These are phyloP conservation scores for Carex kokanica DNA, from an alignment of 176 grass and related monocot species.

Conservation along the genomic window DNA sequence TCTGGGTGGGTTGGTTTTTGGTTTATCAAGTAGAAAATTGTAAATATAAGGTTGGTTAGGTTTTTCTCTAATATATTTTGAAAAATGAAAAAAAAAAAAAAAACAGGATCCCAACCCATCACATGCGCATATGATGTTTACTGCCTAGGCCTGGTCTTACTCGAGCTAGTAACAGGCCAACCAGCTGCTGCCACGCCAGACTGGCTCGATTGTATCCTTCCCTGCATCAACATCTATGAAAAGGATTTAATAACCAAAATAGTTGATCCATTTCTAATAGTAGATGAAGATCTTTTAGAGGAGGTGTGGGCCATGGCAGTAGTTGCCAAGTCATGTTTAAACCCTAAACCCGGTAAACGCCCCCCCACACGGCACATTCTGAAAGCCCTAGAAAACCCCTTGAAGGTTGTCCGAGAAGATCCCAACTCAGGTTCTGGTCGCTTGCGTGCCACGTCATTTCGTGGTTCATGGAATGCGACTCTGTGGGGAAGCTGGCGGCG, in stretches of 20 bases:
- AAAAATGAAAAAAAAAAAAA: slow-evolving; percentile 5
- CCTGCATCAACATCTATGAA: slow-evolving; percentile 75
- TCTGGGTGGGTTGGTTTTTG: background rate
- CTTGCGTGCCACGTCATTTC: slow-evolving; percentile 78
- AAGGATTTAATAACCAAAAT: slow-evolving; percentile 92
- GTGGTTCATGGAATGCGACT: slow-evolving; percentile 94
- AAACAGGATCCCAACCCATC: slow-evolving; percentile 57
- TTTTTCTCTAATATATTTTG: background rate
- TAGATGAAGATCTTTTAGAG: slow-evolving; percentile 98
- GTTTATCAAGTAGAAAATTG: background rate
- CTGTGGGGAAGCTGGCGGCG: slow-evolving; percentile 89
- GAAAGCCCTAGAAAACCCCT: slow-evolving; percentile 84
- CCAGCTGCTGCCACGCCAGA: slow-evolving; percentile 50
- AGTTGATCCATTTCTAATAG: slow-evolving; percentile 78
- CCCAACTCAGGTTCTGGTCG: slow-evolving; percentile 60
- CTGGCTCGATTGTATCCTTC: slow-evolving; percentile 66
- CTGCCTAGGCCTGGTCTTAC: slow-evolving; percentile 84
- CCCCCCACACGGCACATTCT: slow-evolving; percentile 79
- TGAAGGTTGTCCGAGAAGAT: slow-evolving; percentile 94
- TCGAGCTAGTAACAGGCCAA: slow-evolving; percentile 88
- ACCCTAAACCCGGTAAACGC: slow-evolving; percentile 69
- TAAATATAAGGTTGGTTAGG: background rate
- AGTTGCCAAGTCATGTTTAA: slow-evolving; percentile 93
- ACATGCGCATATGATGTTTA: slow-evolving; percentile 80
- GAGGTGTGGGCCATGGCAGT: slow-evolving; percentile 98